Conservation (phyloP, 257 asterid genomes). For the Jaltomata sinuosa region DNA sequence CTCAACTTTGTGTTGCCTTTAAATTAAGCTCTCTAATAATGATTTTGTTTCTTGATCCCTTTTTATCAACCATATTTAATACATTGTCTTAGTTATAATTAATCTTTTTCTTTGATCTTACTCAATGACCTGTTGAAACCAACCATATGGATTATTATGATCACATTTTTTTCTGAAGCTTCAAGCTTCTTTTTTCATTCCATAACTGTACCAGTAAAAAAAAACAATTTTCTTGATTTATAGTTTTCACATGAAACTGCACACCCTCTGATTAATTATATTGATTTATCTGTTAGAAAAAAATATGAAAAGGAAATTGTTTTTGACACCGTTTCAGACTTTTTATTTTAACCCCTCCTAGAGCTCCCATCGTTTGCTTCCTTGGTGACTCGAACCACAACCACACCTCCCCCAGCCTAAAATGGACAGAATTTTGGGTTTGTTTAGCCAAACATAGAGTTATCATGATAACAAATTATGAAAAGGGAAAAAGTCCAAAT, state of each 20-base stretch:
- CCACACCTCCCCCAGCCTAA: too few relatives aligned
- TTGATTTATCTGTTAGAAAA: background rate
- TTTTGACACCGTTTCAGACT: background rate
- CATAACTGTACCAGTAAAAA: background rate
- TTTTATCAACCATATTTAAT: background rate
- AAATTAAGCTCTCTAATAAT: constrained; percentile 7
- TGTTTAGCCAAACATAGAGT: background rate
- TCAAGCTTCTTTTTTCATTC: constrained; percentile 18
- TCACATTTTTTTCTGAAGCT: constrained; percentile 36
- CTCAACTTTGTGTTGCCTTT: constrained; percentile 15
- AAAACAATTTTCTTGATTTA: background rate
- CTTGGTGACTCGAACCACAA: background rate
- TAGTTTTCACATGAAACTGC: constrained; percentile 2
- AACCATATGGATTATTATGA: background rate
- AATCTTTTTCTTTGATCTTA: constrained; percentile 24
- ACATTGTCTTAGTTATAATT: constrained; percentile 8
- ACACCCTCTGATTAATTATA: background rate
- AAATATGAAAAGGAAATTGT: background rate
- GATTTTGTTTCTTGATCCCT: background rate
- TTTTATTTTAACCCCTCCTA: too few relatives aligned
- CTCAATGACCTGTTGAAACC: constrained; percentile 22
- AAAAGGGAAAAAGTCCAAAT: background rate
- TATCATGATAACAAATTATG: background rate
- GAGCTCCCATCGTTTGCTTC: too few relatives aligned
- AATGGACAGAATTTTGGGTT: background rate